A percentile compares a stretch with the other conserved stretches of the same genome.
Evolutionary conservation across 202 grass and related monocot species (phyloP).

Genomic region (Carex sylvatica): DNA sequence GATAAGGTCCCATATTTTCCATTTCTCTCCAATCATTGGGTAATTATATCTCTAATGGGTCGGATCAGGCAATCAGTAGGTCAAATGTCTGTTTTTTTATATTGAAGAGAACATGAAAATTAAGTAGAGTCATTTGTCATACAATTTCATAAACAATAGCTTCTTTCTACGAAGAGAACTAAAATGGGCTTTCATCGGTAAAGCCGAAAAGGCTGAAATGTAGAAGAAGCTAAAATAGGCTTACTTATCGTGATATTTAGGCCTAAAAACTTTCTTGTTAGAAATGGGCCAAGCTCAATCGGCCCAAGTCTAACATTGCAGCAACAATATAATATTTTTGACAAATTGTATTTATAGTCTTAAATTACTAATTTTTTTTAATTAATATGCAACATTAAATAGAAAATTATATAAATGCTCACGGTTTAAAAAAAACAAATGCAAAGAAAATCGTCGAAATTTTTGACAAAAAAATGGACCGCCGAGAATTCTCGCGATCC

Average conservation of each 20-base stretch:
- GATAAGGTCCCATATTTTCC: background rate
- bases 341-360: too few relatives aligned
- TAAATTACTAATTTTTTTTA: too few relatives aligned
- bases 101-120: constrained; percentile 9
- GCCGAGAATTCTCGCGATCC: too few relatives aligned
- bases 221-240: background rate
- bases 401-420: too few relatives aligned
- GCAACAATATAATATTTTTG: too few relatives aligned
- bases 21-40: constrained; percentile 2
- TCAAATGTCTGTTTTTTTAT: background rate
- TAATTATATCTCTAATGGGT: background rate
- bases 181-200: background rate
- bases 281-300: background rate
- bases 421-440: too few relatives aligned
- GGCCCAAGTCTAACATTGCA: background rate
- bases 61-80: background rate
- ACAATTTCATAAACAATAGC: background rate
- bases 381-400: too few relatives aligned
- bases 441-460: too few relatives aligned
- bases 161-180: background rate
- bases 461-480: too few relatives aligned
- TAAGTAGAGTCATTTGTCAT: background rate
- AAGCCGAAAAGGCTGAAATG: background rate
- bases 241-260: background rate
- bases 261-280: background rate